Evolutionary conservation across 1,139 yeast genomes (phyloP), one percentile per base, ranked within the genome.

Genomic region (Blastobotrys malaysiensis): DNA sequence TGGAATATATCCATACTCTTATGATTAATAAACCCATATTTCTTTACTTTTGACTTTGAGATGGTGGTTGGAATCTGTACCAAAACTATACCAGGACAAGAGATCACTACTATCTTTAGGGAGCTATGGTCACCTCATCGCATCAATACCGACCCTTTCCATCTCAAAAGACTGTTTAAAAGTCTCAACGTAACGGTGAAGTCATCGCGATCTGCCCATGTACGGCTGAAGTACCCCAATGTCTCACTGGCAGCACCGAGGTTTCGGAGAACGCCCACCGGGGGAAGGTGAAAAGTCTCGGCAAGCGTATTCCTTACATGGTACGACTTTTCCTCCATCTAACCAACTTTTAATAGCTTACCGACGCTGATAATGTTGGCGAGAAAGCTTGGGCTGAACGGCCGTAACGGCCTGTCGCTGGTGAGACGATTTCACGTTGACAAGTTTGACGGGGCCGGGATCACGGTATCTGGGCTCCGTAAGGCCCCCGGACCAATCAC

Each of bases 401-500:
- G 39, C 16, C 5, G 13, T 7, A 31, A 13, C 2, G 5, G 39
- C 14, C 16, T 31, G 39, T 31, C 39, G 14, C 39, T 31, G 16
- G 39, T n/a, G 4, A 36, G 58, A 18, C 19, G n/a, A 9, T 48
- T 61, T 16, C 62, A 57, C 44, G 53, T 61, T 5, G 55, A 53
- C 24, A 53, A 58, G 11, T 59, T 55, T 44, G 61, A 60, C 47
- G 27, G 52, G 21, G 11, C 36, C 9, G 50, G 54, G 9, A 56
- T 60, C 7, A 45, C 52, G 2, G 18, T 61, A 11, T 51, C 45
- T 5, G 21, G 53, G 11, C 14, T 48, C n/a, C 51, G 49, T 14
- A 43, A 52, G n/a, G 49, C 48, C 19, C 27, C 45, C 13, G 45
- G 43, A 13, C 59, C 61, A 3, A 75, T 78, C 19, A 71, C 75